Conservation (phyloP, 108 stramenopile species). For the Conticribra weissflogii region DNA sequence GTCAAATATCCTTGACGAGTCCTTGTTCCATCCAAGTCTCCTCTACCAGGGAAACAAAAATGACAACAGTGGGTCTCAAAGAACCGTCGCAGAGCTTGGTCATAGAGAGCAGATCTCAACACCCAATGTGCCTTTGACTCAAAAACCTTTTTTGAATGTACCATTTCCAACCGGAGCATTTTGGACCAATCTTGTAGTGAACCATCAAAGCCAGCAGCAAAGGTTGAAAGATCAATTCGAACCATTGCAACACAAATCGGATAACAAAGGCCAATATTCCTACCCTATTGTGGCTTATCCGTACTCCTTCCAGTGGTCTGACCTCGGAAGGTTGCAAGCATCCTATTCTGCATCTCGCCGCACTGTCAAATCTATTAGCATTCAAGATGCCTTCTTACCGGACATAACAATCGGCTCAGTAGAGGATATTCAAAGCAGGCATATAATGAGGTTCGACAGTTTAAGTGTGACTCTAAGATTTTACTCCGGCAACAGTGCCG, state of each 20-base stretch:
- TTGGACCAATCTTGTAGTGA: slow-evolving; percentile 86
- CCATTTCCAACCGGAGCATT: slow-evolving; percentile 91
- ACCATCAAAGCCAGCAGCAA: slow-evolving; percentile 15
- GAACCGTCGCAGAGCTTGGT: not conserved
- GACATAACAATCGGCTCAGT: slow-evolving; percentile 64
- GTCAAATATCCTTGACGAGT: slow-evolving; percentile 56
- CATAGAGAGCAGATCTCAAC: slow-evolving; percentile 1
- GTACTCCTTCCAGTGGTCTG: slow-evolving; percentile 81
- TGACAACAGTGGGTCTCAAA: slow-evolving; percentile 3
- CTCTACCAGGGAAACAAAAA: slow-evolving; percentile 30
- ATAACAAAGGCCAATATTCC: slow-evolving; percentile 50
- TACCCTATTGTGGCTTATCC: slow-evolving; percentile 86
- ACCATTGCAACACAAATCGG: slow-evolving; percentile 11
- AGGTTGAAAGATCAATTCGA: not conserved
- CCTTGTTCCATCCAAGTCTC: slow-evolving; percentile 71
- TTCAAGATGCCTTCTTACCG: slow-evolving; percentile 71
- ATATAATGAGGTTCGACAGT: slow-evolving; percentile 71
- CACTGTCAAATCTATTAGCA: slow-evolving; percentile 32
- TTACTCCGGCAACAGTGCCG: slow-evolving; percentile 25
- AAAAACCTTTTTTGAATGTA: slow-evolving; percentile 54
- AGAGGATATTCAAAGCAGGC: slow-evolving; percentile 55
- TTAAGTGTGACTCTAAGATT: slow-evolving; percentile 79
- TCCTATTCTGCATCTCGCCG: slow-evolving; percentile 79
- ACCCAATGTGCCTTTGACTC: slow-evolving; percentile 5
- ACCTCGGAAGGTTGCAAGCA: slow-evolving; percentile 56